Evolutionary conservation across 192 early-diverging fungal genomes (phyloP).

Genomic region (Chytriomyces sp.): DNA sequence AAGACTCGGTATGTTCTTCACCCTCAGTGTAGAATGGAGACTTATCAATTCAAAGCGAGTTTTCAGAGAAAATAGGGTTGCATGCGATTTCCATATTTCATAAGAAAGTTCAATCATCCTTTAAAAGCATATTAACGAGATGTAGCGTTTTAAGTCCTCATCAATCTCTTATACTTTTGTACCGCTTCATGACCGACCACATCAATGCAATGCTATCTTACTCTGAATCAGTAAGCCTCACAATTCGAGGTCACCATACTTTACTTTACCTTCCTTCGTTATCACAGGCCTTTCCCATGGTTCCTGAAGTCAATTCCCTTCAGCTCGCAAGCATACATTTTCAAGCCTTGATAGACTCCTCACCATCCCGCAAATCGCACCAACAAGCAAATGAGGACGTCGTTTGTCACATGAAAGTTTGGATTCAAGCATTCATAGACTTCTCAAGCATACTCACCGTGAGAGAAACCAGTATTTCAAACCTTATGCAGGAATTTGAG

Average conservation of each 20-base stretch:
- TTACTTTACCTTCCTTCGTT: too few species aligned
- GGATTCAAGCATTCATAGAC: background rate
- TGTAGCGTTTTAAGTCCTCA: background rate
- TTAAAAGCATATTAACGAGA: too few species aligned
- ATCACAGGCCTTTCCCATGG: too few species aligned
- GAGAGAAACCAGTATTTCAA: slow-evolving; percentile 15
- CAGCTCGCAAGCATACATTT: slow-evolving; percentile 11
- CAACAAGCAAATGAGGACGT: background rate
- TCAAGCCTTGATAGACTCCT: background rate
- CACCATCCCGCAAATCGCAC: background rate
- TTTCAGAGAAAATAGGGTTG: too few species aligned
- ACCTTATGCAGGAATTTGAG: slow-evolving; percentile 30
- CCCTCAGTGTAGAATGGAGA: too few species aligned
- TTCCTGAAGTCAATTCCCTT: background rate
- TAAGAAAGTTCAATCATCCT: background rate
- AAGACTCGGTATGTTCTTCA: too few species aligned
- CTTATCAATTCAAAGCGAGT: too few species aligned
- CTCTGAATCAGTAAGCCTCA: slow-evolving; percentile 3
- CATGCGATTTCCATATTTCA: background rate
- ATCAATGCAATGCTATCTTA: background rate
- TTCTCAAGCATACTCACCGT: slow-evolving; percentile 15
- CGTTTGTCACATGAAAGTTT: background rate
- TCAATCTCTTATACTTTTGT: background rate
- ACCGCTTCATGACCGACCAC: slow-evolving; percentile 5
- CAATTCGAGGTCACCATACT: too few species aligned